A percentile compares a stretch with the other conserved stretches of the same genome.
phyloP scores from a whole-genome alignment of 306 rosid genomes.

The Senna siamea region DNA sequence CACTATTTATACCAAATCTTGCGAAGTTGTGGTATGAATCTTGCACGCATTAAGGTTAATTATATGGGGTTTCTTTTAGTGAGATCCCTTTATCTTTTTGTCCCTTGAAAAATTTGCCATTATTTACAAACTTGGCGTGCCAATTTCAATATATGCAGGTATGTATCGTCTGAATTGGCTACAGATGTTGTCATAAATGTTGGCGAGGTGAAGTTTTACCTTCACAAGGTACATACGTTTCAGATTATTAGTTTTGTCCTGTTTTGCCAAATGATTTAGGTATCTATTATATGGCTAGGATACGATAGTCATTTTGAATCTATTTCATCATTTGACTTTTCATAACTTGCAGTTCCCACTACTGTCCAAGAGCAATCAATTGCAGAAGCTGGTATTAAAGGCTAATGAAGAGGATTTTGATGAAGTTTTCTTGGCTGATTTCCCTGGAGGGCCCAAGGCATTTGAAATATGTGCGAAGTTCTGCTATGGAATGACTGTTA shows the following conservation, averaged over 20 bases:
- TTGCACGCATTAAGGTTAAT: neutral
- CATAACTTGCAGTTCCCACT: conserved; percentile 77
- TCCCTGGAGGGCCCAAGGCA: conserved; percentile 94
- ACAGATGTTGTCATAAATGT: conserved; percentile 74
- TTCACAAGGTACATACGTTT: conserved; percentile 73
- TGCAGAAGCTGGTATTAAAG: conserved; percentile 65
- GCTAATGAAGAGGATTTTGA: conserved; percentile 70
- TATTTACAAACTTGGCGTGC: conserved; percentile 12
- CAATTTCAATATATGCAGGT: conserved; percentile 53
- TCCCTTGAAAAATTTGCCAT: conserved; percentile 6
- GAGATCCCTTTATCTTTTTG: neutral
- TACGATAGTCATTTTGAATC: conserved; percentile 15
- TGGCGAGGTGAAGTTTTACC: conserved; percentile 83
- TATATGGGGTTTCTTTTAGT: neutral
- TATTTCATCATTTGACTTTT: conserved; percentile 17
- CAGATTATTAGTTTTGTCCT: neutral
- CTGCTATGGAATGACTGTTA: conserved; percentile 96
- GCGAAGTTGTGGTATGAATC: conserved; percentile 4
- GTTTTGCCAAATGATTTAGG: neutral
- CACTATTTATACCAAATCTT: neutral
- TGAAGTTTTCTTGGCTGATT: conserved; percentile 68
- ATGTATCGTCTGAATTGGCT: conserved; percentile 81
- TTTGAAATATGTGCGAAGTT: conserved; percentile 94
- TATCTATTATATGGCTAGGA: neutral
- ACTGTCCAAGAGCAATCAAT: conserved; percentile 80